These are phyloP conservation scores for Trypanosomatidae sp. DNA, from an alignment of 208 protist species.

Conservation along the genomic window DNA sequence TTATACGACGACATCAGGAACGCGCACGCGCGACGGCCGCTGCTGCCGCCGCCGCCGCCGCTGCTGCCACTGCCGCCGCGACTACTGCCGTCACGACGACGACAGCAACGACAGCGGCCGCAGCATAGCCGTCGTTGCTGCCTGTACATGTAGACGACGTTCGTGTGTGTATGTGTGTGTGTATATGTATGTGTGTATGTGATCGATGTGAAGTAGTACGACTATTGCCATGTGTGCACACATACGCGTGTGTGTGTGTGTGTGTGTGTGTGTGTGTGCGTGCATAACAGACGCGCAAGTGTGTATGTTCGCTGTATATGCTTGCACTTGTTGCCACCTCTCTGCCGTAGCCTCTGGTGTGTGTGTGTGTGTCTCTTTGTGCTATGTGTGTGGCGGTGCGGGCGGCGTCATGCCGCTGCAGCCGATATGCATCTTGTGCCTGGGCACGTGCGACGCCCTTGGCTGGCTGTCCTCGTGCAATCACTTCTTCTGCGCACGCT, in stretches of 20 bases:
- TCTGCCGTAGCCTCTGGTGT: not conserved
- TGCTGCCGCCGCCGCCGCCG: no score
- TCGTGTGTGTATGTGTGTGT: no score
- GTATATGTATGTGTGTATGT: slow-evolving; percentile 4
- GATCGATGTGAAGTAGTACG: not conserved
- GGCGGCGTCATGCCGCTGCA: slow-evolving; percentile 35
- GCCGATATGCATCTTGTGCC: slow-evolving; percentile 74
- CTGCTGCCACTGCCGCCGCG: no score
- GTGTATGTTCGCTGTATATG: not conserved
- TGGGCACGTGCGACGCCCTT: slow-evolving; percentile 46
- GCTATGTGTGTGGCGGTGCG: not conserved
- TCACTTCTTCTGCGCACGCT: slow-evolving; percentile 80
- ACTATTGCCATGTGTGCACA: not conserved
- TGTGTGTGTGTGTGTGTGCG: no score
- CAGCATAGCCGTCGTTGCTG: no score
- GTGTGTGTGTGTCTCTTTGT: not conserved
- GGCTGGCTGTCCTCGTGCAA: slow-evolving; percentile 64
- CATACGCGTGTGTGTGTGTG: not conserved
- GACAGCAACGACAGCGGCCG: no score
- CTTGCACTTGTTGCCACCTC: not conserved
- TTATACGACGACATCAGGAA: slow-evolving; percentile 62
- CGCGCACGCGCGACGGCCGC: slow-evolving; percentile 2
- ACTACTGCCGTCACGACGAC: no score
- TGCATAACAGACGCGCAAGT: not conserved
- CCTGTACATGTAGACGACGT: no score